phyloP scores from a whole-genome alignment of 257 asterid genomes.

The Nicotiana sylvestris region DNA sequence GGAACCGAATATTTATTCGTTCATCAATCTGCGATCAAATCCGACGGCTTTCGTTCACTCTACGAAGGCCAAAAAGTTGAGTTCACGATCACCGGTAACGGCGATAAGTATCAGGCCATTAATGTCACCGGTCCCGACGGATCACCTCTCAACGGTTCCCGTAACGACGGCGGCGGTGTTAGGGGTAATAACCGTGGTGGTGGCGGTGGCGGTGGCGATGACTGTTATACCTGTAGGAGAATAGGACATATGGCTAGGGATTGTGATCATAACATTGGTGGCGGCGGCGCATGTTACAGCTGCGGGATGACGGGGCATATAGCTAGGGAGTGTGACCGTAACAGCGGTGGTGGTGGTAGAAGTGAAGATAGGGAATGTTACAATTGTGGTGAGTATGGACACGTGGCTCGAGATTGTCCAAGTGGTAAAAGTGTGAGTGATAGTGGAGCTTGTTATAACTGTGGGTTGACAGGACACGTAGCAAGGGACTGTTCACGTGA shows the following conservation, averaged over 20 bases:
- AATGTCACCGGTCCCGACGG: conserved; percentile 66
- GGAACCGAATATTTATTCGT: conserved; percentile 68
- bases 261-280: neutral
- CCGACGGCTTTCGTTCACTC: conserved; percentile 64
- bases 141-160: conserved; percentile 25
- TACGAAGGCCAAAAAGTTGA: conserved; percentile 75
- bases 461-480: conserved; percentile 59
- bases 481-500: conserved; percentile 58
- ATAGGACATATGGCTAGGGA: neutral
- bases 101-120: conserved; percentile 54
- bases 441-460: conserved; percentile 42
- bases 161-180: neutral
- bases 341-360: conserved; percentile 8
- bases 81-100: conserved; percentile 41
- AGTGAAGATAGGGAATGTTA: conserved; percentile 46
- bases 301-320: conserved; percentile 41
- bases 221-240: neutral
- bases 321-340: conserved; percentile 35
- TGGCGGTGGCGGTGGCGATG: neutral
- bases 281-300: conserved; percentile 35
- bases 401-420: conserved; percentile 51
- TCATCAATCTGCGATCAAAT: conserved; percentile 67
- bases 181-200: conserved; percentile 19
- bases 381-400: conserved; percentile 54
- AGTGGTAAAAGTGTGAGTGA: neutral